These are phyloP conservation scores for Wickerhamomyces sydowiorum DNA, from an alignment of 805 yeast genomes.

Conservation along the genomic window DNA sequence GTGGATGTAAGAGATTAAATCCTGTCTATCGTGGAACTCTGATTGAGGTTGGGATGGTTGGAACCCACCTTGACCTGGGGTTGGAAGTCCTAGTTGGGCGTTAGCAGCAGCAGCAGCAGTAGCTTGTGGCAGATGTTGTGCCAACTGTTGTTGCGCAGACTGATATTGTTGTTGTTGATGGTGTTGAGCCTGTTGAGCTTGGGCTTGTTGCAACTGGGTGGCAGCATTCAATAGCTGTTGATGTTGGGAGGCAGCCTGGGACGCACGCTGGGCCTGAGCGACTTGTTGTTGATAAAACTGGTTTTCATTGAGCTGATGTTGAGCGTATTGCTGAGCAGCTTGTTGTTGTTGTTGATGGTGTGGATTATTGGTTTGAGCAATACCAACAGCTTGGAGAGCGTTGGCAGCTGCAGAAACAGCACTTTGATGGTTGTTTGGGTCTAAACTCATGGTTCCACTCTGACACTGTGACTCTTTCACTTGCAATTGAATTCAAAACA, in stretches of 20 bases:
- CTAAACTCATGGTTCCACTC: slow-evolving; percentile 13
- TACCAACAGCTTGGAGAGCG: slow-evolving; percentile 20
- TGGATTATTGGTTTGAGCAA: slow-evolving; percentile 12
- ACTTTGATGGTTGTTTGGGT: slow-evolving; percentile 11
- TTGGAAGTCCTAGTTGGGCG: slow-evolving; percentile 1
- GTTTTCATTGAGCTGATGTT: slow-evolving; percentile 13
- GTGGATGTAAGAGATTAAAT: slow-evolving; percentile 21
- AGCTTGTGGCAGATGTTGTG: slow-evolving; percentile 17
- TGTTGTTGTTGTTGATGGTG: slow-evolving; percentile 17
- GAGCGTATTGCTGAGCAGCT: slow-evolving; percentile 9
- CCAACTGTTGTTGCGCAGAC: slow-evolving; percentile 14
- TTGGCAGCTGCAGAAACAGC: slow-evolving; percentile 17
- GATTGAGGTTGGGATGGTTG: slow-evolving; percentile 18
- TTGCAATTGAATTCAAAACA: background rate
- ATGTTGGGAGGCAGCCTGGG: slow-evolving; percentile 6
- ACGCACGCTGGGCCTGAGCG: slow-evolving; percentile 7
- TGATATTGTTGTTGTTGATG: slow-evolving; percentile 8
- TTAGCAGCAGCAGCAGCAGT: slow-evolving; percentile 8
- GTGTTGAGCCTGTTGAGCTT: slow-evolving; percentile 5
- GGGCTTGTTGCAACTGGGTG: slow-evolving; percentile 5
- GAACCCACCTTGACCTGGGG: slow-evolving; percentile 9
- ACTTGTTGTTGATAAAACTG: slow-evolving; percentile 17
- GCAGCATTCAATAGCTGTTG: slow-evolving; percentile 9
- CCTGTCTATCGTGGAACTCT: slow-evolving; percentile 19
- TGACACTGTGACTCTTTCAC: slow-evolving; percentile 2